These are phyloP conservation scores for Pythium scleroteichum DNA, from an alignment of 352 stramenopile species.

Conservation along the genomic window DNA sequence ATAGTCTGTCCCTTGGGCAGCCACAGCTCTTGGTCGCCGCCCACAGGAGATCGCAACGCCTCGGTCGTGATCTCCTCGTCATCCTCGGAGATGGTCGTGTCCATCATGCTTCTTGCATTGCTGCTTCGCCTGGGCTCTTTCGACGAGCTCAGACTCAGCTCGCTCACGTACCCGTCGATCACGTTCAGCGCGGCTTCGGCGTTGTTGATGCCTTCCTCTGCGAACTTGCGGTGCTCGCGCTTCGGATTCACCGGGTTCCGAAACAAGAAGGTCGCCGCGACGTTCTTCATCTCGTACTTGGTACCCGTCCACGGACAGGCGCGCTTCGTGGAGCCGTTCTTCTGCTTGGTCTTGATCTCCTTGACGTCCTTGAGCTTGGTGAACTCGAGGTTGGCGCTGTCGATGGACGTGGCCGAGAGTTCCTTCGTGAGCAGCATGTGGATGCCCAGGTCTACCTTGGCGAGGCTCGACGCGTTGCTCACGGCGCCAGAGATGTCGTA, in stretches of 20 bases:
- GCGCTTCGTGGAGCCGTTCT: slow-evolving; percentile 30
- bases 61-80: slow-evolving; percentile 9
- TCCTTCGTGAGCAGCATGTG: slow-evolving; percentile 74
- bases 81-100: slow-evolving; percentile 34
- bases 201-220: slow-evolving; percentile 14
- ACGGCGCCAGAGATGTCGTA: slow-evolving; percentile 71
- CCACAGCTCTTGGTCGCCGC: slow-evolving; percentile 32
- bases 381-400: slow-evolving; percentile 59
- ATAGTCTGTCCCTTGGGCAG: slow-evolving; percentile 64
- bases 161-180: slow-evolving; percentile 60
- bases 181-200: slow-evolving; percentile 46
- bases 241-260: slow-evolving; percentile 51
- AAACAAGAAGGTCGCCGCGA: slow-evolving; percentile 58
- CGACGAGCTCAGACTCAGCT: slow-evolving; percentile 31
- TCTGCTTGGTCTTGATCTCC: slow-evolving; percentile 32
- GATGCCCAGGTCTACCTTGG: slow-evolving; percentile 72
- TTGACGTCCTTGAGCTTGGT: slow-evolving; percentile 58
- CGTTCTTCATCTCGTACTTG: slow-evolving; percentile 79
- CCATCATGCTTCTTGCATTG: slow-evolving; percentile 36
- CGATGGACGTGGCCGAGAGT: slow-evolving; percentile 59
- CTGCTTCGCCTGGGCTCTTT: slow-evolving; percentile 28
- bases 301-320: slow-evolving; percentile 62
- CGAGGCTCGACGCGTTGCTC: slow-evolving; percentile 45
- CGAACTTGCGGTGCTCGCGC: slow-evolving; percentile 48
- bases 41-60: background rate